Evolutionary conservation across 2,329 filamentous ascomycete genomes (phyloP).

Genomic region (Herpotrichia juniperi): DNA sequence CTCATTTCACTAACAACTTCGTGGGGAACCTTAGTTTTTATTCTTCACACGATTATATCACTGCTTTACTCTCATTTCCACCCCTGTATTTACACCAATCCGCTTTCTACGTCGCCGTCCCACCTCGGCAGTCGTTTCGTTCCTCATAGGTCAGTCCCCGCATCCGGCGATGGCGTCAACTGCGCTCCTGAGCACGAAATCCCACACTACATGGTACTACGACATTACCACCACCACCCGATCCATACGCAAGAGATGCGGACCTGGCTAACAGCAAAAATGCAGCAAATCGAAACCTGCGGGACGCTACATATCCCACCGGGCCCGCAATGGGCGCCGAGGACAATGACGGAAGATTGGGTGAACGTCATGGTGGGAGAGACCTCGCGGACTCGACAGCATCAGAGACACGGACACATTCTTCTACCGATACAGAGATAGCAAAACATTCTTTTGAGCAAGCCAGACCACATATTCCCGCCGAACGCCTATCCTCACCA

Average conservation of each 20-base stretch:
- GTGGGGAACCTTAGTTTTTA: not conserved
- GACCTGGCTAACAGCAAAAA: conserved; percentile 4
- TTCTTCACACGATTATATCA: not conserved
- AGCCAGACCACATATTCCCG: no score
- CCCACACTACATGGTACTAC: not conserved
- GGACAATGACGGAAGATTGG: not conserved
- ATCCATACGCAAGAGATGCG: not conserved
- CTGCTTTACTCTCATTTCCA: no score
- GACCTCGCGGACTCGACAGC: no score
- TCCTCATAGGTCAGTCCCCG: conserved; percentile 6
- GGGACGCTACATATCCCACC: no score
- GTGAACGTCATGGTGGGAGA: not conserved
- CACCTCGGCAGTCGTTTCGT: not conserved
- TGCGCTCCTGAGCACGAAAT: conserved; percentile 9
- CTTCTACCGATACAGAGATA: not conserved
- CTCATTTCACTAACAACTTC: not conserved
- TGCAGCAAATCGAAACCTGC: not conserved
- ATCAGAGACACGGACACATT: not conserved
- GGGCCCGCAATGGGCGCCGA: no score
- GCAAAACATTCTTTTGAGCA: not conserved
- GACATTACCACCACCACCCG: not conserved
- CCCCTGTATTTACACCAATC: not conserved
- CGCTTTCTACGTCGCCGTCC: not conserved
- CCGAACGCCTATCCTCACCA: not conserved
- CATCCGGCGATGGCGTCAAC: conserved; percentile 12